Percentiles rank a stretch among this genome's conserved stretches.
Evolutionary conservation across 148 eudicot species (phyloP).

Genomic region (Linanthus parryae): DNA sequence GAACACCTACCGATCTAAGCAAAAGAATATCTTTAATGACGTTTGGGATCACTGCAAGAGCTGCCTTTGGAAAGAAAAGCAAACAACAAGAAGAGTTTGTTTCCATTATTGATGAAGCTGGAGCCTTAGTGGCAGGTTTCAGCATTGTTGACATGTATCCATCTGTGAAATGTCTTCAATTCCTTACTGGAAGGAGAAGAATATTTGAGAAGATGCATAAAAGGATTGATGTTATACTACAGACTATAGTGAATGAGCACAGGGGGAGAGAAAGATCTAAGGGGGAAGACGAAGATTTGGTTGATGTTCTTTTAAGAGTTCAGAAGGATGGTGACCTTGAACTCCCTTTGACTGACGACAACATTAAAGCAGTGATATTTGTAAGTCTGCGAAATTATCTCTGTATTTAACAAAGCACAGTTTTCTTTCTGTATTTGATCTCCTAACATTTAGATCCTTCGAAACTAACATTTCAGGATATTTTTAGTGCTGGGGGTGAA

Average conservation of each 20-base stretch:
- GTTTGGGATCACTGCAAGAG: not conserved
- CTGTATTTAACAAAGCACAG: too few relatives aligned
- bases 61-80: constrained; percentile 19
- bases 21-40: not conserved
- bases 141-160: constrained; percentile 22
- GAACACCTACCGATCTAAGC: not conserved
- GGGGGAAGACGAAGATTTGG: not conserved
- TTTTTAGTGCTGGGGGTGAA: too few relatives aligned
- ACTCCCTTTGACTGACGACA: not conserved
- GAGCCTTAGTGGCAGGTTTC: constrained; percentile 10
- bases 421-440: too few relatives aligned
- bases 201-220: constrained; percentile 10
- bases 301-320: not conserved
- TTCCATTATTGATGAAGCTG: not conserved
- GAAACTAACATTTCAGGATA: too few relatives aligned
- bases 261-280: not conserved
- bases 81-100: constrained; percentile 9
- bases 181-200: constrained; percentile 4
- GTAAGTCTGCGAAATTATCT: too few relatives aligned
- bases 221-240: constrained; percentile 10
- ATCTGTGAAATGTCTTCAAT: constrained; percentile 12
- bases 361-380: not conserved
- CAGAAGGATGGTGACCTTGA: constrained; percentile 1
- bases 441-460: too few relatives aligned
- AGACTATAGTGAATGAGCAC: constrained; percentile 10